Conservation (phyloP, 345 rosid species). For the Abelmoschus esculentus region DNA sequence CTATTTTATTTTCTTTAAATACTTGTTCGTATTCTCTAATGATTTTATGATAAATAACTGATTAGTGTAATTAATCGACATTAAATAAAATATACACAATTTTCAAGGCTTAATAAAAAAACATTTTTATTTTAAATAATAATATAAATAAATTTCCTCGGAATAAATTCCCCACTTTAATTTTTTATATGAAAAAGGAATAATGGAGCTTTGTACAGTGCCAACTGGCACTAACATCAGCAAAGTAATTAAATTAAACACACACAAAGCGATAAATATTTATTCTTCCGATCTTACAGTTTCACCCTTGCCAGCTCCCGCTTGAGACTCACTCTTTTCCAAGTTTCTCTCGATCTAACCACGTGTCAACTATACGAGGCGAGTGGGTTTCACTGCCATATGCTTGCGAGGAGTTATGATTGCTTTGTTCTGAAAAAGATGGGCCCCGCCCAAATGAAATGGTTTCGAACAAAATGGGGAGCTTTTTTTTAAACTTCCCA, state of each 20-base stretch:
- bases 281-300: neutral
- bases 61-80: no score
- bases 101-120: neutral
- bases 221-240: constrained; percentile 27
- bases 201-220: constrained; percentile 10
- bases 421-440: neutral
- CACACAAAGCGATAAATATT: neutral
- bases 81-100: constrained; percentile 2
- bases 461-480: constrained; percentile 14
- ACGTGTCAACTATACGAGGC: neutral
- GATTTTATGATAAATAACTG: no score
- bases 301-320: neutral
- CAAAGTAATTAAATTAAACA: neutral
- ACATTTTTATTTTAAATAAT: no score
- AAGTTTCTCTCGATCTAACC: neutral
- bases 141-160: neutral
- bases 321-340: neutral
- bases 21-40: no score
- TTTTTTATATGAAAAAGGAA: neutral
- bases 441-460: constrained; percentile 8
- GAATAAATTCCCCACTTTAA: constrained; percentile 9
- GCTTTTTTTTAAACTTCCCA: constrained; percentile 19
- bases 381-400: neutral
- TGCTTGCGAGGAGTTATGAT: neutral
- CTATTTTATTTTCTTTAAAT: no score